phyloP scores from a whole-genome alignment of 371 early-diverging fungal genomes.

The Mortierella sp. region DNA sequence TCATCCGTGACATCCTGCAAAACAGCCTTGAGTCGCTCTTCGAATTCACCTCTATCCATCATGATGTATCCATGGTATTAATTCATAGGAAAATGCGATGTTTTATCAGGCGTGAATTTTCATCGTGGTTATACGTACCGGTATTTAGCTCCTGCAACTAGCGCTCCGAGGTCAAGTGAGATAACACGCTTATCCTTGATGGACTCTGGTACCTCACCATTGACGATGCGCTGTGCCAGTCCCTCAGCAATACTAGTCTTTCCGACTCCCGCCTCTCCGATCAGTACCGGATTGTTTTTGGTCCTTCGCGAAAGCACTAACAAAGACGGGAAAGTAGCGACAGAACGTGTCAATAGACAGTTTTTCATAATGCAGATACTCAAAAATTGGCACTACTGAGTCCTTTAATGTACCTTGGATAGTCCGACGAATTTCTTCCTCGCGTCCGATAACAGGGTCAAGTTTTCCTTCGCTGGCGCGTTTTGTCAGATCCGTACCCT shows the following conservation, averaged over 20 bases:
- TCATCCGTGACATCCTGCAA: conserved; percentile 78
- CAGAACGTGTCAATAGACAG: not conserved
- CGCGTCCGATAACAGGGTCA: conserved; percentile 93
- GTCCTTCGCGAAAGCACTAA: conserved; percentile 75
- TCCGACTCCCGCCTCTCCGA: conserved; percentile 83
- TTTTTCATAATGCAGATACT: not conserved
- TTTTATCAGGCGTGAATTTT: not conserved
- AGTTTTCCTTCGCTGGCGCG: conserved; percentile 81
- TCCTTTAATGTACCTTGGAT: conserved; percentile 65
- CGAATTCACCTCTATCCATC: conserved; percentile 80
- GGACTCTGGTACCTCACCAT: conserved; percentile 84
- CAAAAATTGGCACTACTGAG: not conserved
- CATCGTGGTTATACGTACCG: conserved; percentile 53
- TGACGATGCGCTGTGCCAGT: conserved; percentile 84
- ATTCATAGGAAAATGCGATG: too few relatives aligned
- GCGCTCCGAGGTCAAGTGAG: conserved; percentile 81
- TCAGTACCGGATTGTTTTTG: conserved; percentile 93
- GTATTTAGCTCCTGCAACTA: conserved; percentile 86
- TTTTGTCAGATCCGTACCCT: conserved; percentile 78
- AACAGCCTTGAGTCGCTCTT: conserved; percentile 83
- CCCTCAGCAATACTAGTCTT: conserved; percentile 79
- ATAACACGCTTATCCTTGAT: conserved; percentile 79
- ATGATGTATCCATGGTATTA: not conserved
- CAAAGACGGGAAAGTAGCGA: not conserved
- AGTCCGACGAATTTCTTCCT: conserved; percentile 86